phyloP scores from a whole-genome alignment of 2,329 filamentous ascomycete species.

The Cryphonectria nitschkei region DNA sequence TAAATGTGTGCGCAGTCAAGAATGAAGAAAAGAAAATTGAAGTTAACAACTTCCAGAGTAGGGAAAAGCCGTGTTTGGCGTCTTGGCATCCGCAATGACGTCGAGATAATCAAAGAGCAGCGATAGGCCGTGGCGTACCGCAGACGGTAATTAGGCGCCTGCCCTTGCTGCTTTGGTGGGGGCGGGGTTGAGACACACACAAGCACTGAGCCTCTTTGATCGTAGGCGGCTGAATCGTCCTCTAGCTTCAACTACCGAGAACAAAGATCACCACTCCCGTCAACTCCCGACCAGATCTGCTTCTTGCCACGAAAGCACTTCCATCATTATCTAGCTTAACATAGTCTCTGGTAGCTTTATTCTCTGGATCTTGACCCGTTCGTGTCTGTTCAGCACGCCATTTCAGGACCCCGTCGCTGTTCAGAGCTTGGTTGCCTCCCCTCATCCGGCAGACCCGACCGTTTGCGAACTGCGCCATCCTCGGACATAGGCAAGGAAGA shows the following conservation, averaged over 20 bases:
- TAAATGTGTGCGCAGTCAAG: not conserved
- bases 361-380: not conserved
- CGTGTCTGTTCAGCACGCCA: conserved; percentile 8
- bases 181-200: conserved; percentile 7
- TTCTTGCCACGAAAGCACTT: not conserved
- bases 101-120: conserved; percentile 6
- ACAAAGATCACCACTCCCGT: not conserved
- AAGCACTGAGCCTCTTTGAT: not conserved
- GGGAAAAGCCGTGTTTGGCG: not conserved
- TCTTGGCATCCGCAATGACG: conserved; percentile 1
- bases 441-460: not conserved
- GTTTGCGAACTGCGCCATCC: not conserved
- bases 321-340: not conserved
- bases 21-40: not conserved
- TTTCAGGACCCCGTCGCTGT: conserved; percentile 3
- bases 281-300: not conserved
- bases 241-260: not conserved
- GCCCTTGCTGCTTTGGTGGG: conserved; percentile 2
- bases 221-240: not conserved
- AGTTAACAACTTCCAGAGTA: not conserved
- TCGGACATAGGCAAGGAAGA: conserved; percentile 10
- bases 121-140: not conserved
- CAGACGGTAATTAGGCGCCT: not conserved
- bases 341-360: not conserved
- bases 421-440: not conserved